These are phyloP conservation scores for Syzygium oleosum DNA, from an alignment of 345 rosid species.

Conservation along the genomic window DNA sequence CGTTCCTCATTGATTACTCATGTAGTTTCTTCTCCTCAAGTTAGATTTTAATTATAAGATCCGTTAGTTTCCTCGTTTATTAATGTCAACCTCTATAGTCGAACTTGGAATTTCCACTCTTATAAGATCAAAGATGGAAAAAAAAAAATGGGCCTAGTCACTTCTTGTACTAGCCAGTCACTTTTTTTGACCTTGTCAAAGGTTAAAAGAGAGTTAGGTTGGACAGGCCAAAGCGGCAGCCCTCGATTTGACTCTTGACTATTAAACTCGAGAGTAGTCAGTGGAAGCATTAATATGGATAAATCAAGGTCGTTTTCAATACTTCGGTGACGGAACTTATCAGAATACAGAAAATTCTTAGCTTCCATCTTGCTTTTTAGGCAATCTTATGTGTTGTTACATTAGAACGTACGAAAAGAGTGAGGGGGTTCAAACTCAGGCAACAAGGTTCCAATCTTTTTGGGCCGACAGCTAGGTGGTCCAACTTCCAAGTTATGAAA, in stretches of 20 bases:
- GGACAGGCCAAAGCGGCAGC: background rate
- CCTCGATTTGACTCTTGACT: background rate
- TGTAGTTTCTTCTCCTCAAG: background rate
- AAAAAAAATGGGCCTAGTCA: background rate
- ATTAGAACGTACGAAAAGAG: background rate
- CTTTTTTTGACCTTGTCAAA: background rate
- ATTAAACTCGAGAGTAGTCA: background rate
- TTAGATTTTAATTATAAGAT: background rate
- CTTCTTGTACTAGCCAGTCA: background rate
- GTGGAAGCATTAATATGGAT: background rate
- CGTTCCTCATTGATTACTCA: background rate
- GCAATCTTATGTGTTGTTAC: background rate
- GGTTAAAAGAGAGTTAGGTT: background rate
- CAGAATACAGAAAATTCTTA: background rate
- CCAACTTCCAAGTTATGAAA: background rate
- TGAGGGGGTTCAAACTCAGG: background rate
- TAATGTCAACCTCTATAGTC: background rate
- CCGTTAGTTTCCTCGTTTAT: background rate
- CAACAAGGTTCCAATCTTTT: background rate
- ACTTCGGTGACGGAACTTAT: background rate
- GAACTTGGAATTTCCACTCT: background rate
- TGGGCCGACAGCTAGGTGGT: background rate
- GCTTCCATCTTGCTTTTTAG: background rate
- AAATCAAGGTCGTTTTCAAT: no score
- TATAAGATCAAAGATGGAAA: background rate